These are phyloP conservation scores for Seiridium unicorne DNA, from an alignment of 2,329 filamentous ascomycete genomes.

Conservation along the genomic window DNA sequence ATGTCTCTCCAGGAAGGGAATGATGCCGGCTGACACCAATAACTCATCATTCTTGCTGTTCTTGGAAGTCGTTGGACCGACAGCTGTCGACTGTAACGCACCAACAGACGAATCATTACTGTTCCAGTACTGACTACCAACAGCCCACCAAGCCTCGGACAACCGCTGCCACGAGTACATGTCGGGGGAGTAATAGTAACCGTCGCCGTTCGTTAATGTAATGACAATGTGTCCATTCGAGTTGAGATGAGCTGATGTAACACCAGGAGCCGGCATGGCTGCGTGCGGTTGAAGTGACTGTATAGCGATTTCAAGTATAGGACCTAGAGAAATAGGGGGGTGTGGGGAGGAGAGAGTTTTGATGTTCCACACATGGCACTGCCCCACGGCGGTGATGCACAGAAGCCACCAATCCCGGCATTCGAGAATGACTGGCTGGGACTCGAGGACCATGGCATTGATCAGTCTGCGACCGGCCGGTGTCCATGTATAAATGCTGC, in stretches of 20 bases:
- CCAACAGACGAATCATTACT: constrained; percentile 88
- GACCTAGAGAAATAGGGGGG: constrained; percentile 84
- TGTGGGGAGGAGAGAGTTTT: constrained; percentile 80
- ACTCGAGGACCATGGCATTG: constrained; percentile 82
- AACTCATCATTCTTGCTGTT: constrained; percentile 46
- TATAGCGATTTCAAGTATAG: constrained; percentile 82
- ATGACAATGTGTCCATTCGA: constrained; percentile 82
- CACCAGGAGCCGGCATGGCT: constrained; percentile 73
- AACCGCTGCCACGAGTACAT: constrained; percentile 93
- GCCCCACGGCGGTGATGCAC: constrained; percentile 82
- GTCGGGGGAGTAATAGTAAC: constrained; percentile 80
- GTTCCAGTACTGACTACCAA: constrained; percentile 98
- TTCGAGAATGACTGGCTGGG: constrained; percentile 91
- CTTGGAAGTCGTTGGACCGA: constrained; percentile 53
- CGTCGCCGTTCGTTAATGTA: constrained; percentile 92
- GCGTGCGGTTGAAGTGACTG: constrained; percentile 74
- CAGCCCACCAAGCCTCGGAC: constrained; percentile 98
- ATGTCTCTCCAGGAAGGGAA: constrained; percentile 89
- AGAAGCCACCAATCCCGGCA: constrained; percentile 86
- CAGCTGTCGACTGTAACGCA: constrained; percentile 70
- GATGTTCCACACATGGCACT: constrained; percentile 93
- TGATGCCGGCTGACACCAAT: constrained; percentile 83
- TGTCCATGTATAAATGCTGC: constrained; percentile 86
- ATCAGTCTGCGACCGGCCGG: constrained; percentile 83
- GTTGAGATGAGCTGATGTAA: constrained; percentile 90